Percentiles rank a stretch among this genome's conserved stretches.
Evolutionary conservation across 1,139 yeast genomes (phyloP).

Genomic region (Kazachstania sp.): DNA sequence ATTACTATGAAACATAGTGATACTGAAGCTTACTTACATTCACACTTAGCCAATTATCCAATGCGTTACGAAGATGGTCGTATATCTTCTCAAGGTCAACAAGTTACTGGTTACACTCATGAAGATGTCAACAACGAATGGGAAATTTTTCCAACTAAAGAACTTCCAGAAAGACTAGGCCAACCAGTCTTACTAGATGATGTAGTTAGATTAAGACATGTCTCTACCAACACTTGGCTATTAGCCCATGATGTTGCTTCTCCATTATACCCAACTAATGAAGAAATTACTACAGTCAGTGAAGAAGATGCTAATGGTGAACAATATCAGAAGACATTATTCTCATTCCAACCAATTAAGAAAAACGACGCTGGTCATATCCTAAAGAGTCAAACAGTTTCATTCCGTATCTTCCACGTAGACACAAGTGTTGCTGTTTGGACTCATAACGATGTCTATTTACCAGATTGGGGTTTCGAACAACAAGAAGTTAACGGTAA

Average conservation of each 20-base stretch:
- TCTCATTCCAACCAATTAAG: slow-evolving; percentile 58
- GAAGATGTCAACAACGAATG: slow-evolving; percentile 70
- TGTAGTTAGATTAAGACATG: slow-evolving; percentile 69
- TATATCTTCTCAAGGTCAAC: slow-evolving; percentile 90
- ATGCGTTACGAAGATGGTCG: slow-evolving; percentile 94
- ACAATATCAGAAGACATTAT: slow-evolving; percentile 66
- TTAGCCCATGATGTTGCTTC: slow-evolving; percentile 96
- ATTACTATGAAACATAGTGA: slow-evolving; percentile 71
- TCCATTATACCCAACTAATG: slow-evolving; percentile 83
- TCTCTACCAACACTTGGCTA: slow-evolving; percentile 67
- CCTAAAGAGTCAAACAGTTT: slow-evolving; percentile 62
- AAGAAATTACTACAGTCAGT: slow-evolving; percentile 73
- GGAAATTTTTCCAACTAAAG: slow-evolving; percentile 69
- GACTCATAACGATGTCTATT: slow-evolving; percentile 73
- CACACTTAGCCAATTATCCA: slow-evolving; percentile 70
- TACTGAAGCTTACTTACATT: slow-evolving; percentile 70
- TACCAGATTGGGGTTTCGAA: slow-evolving; percentile 91
- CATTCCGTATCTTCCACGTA: slow-evolving; percentile 65
- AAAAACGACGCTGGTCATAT: slow-evolving; percentile 42
- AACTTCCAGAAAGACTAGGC: slow-evolving; percentile 37
- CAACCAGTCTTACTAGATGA: slow-evolving; percentile 52
- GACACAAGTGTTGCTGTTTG: slow-evolving; percentile 91
- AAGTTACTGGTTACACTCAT: slow-evolving; percentile 64
- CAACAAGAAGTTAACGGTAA: slow-evolving; percentile 96
- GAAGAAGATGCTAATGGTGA: slow-evolving; percentile 50